Evolutionary conservation across 202 grass and related monocot genomes (phyloP).

Genomic region (Alloteropsis angusta): DNA sequence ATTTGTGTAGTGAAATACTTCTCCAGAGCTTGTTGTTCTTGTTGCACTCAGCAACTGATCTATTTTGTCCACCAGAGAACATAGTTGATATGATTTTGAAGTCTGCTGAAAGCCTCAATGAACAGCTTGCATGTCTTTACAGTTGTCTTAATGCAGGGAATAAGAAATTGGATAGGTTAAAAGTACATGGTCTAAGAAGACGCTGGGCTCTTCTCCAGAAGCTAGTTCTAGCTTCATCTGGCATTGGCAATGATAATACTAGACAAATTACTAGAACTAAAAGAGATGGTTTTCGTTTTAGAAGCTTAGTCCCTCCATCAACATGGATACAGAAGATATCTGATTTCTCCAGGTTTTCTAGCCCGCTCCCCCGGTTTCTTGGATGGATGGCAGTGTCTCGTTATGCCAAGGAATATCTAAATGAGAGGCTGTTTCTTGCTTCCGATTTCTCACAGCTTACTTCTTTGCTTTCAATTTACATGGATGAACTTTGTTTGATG

Average conservation of each 20-base stretch:
- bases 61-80: constrained; percentile 69
- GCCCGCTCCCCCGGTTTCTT: constrained; percentile 69
- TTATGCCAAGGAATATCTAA: constrained; percentile 82
- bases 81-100: constrained; percentile 80
- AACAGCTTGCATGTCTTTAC: constrained; percentile 59
- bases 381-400: constrained; percentile 85
- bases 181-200: constrained; percentile 62
- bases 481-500: constrained; percentile 67
- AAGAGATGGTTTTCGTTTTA: constrained; percentile 61
- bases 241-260: constrained; percentile 50
- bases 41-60: constrained; percentile 73
- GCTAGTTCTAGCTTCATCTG: constrained; percentile 76
- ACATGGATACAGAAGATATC: constrained; percentile 85
- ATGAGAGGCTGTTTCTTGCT: constrained; percentile 61
- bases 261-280: constrained; percentile 38
- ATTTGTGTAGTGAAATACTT: constrained; percentile 67
- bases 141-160: constrained; percentile 40
- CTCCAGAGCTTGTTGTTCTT: constrained; percentile 83
- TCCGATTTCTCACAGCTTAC: constrained; percentile 93
- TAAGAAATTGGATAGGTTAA: constrained; percentile 49
- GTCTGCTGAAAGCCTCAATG: constrained; percentile 69
- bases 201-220: constrained; percentile 75
- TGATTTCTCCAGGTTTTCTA: constrained; percentile 47
- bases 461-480: constrained; percentile 74
- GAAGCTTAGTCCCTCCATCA: constrained; percentile 73